Evolutionary conservation across 192 early-diverging fungal species (phyloP).

Genomic region (Mortierella claussenii): DNA sequence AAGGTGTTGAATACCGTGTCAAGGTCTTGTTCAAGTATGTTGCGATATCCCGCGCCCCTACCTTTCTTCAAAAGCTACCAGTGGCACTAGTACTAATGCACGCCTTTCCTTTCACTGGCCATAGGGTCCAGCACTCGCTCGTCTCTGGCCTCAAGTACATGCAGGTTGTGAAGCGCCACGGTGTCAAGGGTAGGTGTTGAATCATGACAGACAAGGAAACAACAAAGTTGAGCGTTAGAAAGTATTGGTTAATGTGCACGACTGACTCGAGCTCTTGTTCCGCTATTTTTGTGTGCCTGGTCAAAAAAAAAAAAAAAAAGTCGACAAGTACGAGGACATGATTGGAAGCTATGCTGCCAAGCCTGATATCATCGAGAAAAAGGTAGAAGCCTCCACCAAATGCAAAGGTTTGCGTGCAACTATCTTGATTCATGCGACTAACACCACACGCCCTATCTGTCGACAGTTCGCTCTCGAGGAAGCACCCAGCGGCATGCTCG

Average conservation of each 20-base stretch:
- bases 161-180: slow-evolving; percentile 90
- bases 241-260: too few species aligned
- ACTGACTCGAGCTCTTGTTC: neutral
- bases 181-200: slow-evolving; percentile 47
- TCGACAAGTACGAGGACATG: slow-evolving; percentile 97
- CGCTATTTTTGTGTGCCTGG: too few species aligned
- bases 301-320: slow-evolving; percentile 25
- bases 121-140: slow-evolving; percentile 89
- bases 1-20: slow-evolving; percentile 92
- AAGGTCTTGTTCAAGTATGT: slow-evolving; percentile 89
- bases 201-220: neutral
- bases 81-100: too few species aligned
- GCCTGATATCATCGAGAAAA: slow-evolving; percentile 81
- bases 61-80: neutral
- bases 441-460: too few species aligned
- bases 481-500: slow-evolving; percentile 91
- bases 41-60: neutral
- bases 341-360: slow-evolving; percentile 95
- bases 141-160: slow-evolving; percentile 95
- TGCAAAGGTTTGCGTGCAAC: neutral
- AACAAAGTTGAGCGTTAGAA: too few species aligned
- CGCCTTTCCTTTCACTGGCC: neutral
- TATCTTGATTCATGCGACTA: neutral
- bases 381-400: slow-evolving; percentile 50
- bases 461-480: slow-evolving; percentile 85